These are phyloP conservation scores for Yamadazyma sp. DNA, from an alignment of 1,139 yeast species.

Conservation along the genomic window DNA sequence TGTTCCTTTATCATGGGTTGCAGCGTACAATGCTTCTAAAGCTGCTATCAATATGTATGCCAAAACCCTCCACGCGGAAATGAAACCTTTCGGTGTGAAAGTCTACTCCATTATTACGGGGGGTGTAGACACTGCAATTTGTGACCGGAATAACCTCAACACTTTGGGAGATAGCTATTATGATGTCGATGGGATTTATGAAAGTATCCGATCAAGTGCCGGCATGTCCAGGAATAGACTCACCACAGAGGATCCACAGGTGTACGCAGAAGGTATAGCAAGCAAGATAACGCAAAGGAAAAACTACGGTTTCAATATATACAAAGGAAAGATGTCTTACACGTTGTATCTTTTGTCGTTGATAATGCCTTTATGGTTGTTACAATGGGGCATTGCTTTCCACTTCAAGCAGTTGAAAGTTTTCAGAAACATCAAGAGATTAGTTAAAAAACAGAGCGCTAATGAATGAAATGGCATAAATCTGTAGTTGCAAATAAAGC, in stretches of 20 bases:
- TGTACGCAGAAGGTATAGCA: slow-evolving; percentile 33
- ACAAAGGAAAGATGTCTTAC: slow-evolving; percentile 23
- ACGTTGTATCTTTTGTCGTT: slow-evolving; percentile 23
- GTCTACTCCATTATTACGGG: slow-evolving; percentile 38
- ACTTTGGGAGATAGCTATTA: slow-evolving; percentile 14
- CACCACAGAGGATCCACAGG: slow-evolving; percentile 22
- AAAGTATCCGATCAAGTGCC: slow-evolving; percentile 23
- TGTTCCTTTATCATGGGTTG: slow-evolving; percentile 36
- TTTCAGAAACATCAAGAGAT: slow-evolving; percentile 13
- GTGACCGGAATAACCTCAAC: slow-evolving; percentile 8
- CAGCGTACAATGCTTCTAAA: slow-evolving; percentile 35
- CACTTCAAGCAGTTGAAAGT: slow-evolving; percentile 34
- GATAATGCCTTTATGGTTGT: slow-evolving; percentile 31
- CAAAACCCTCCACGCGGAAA: slow-evolving; percentile 14
- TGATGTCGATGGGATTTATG: slow-evolving; percentile 31
- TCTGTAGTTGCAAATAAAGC: background rate
- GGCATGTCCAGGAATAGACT: slow-evolving; percentile 27
- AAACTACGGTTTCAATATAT: slow-evolving; percentile 10
- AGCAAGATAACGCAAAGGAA: slow-evolving; percentile 18
- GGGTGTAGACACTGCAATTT: slow-evolving; percentile 39
- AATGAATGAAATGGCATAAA: too few species aligned
- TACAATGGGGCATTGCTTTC: slow-evolving; percentile 24
- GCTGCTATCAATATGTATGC: slow-evolving; percentile 19
- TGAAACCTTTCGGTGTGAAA: slow-evolving; percentile 37
- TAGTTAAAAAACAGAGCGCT: background rate